A percentile compares a stretch with the other conserved stretches of the same genome.
Conservation (phyloP, 371 early-diverging fungal species). For the Mucor piriformis region DNA sequence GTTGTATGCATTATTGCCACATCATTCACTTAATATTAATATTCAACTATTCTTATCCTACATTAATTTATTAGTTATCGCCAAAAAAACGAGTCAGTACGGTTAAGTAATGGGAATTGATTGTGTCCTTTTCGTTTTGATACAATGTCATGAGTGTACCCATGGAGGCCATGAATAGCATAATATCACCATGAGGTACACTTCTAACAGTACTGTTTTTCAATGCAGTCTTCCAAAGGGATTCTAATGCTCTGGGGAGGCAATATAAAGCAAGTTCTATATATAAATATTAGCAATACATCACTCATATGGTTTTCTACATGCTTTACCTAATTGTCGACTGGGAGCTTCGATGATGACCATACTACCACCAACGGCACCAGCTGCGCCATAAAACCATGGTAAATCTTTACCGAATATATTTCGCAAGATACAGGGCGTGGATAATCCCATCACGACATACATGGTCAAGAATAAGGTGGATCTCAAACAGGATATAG, state of each 20-base stretch:
- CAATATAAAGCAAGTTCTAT: conserved; percentile 83
- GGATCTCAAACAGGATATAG: conserved; percentile 68
- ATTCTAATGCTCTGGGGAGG: conserved; percentile 79
- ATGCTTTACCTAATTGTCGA: conserved; percentile 59
- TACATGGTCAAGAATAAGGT: conserved; percentile 74
- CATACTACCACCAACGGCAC: conserved; percentile 69
- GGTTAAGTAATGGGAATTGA: conserved; percentile 73
- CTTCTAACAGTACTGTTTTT: conserved; percentile 49
- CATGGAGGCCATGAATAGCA: conserved; percentile 74
- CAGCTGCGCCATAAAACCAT: conserved; percentile 63
- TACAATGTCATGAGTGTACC: conserved; percentile 84
- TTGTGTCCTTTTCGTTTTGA: conserved; percentile 76
- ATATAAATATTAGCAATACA: too few relatives aligned
- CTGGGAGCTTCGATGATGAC: conserved; percentile 77
- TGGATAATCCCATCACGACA: conserved; percentile 63
- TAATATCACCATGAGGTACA: conserved; percentile 58
- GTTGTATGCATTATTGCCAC: background rate
- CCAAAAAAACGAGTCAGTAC: conserved; percentile 86
- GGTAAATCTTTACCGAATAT: conserved; percentile 57
- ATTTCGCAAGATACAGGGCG: conserved; percentile 68
- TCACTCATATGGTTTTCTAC: too few relatives aligned
- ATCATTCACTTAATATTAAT: too few relatives aligned
- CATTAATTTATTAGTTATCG: conserved; percentile 68
- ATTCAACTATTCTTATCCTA: too few relatives aligned
- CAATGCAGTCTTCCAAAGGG: conserved; percentile 64